phyloP scores from a whole-genome alignment of 352 stramenopile species.

The Halophytophthora batemanensis region DNA sequence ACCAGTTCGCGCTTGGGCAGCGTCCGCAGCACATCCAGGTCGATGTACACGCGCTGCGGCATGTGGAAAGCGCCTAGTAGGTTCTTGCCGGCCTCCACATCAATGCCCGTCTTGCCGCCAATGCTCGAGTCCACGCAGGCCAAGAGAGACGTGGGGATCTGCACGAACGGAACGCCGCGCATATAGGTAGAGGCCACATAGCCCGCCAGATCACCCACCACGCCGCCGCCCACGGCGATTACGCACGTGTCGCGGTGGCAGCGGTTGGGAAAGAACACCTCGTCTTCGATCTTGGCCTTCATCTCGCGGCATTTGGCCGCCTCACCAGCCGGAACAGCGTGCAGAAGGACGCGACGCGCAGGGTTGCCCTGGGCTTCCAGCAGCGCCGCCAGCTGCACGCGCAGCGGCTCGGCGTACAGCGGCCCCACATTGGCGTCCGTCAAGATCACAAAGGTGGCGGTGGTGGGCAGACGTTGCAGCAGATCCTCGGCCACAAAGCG shows the following conservation, averaged over 20 bases:
- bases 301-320: slow-evolving; percentile 75
- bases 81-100: slow-evolving; percentile 96
- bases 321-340: slow-evolving; percentile 65
- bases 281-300: slow-evolving; percentile 79
- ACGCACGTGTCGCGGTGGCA: slow-evolving; percentile 83
- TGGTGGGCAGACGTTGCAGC: slow-evolving; percentile 41
- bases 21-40: slow-evolving; percentile 91
- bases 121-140: slow-evolving; percentile 99
- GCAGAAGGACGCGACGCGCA: slow-evolving; percentile 56
- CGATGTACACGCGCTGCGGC: slow-evolving; percentile 96
- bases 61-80: slow-evolving; percentile 99
- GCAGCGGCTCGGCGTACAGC: slow-evolving; percentile 68
- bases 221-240: slow-evolving; percentile 93
- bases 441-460: slow-evolving; percentile 80
- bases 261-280: slow-evolving; percentile 76
- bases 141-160: slow-evolving; percentile 97
- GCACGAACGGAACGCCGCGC: slow-evolving; percentile 84
- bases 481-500: slow-evolving; percentile 67
- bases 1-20: slow-evolving; percentile 96
- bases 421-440: slow-evolving; percentile 74
- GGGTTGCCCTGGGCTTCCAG: slow-evolving; percentile 21
- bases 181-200: slow-evolving; percentile 98
- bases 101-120: slow-evolving; percentile 97
- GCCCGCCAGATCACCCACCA: slow-evolving; percentile 97
- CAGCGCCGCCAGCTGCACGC: slow-evolving; percentile 40